These are phyloP conservation scores for Solanum chacoense DNA, from an alignment of 305 asterid species.

Conservation along the genomic window DNA sequence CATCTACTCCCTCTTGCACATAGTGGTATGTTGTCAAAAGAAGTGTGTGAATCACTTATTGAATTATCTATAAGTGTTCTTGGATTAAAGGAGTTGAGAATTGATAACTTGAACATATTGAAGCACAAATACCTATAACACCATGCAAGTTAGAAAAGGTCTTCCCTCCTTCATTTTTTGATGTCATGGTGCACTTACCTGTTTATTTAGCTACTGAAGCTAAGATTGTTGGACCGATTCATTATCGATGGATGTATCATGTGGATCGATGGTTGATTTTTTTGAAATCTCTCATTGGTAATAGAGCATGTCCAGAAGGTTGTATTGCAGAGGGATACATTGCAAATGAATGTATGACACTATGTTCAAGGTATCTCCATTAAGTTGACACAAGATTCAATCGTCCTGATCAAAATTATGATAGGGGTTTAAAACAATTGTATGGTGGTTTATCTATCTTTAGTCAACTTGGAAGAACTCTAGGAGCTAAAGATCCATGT, in stretches of 20 bases:
- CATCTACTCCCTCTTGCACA: no score
- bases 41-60: no score
- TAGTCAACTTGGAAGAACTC: neutral
- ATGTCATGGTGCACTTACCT: neutral
- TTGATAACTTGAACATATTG: neutral
- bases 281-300: neutral
- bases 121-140: neutral
- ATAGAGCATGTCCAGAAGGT: neutral
- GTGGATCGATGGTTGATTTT: neutral
- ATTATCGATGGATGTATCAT: neutral
- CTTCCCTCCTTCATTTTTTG: neutral
- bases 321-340: neutral
- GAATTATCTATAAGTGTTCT: neutral
- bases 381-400: neutral
- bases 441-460: neutral
- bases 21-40: no score
- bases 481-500: neutral
- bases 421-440: neutral
- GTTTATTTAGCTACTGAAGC: neutral
- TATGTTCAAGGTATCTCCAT: neutral
- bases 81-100: neutral
- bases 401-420: neutral
- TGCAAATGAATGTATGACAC: neutral
- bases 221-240: neutral
- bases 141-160: neutral